Conservation (phyloP, 2,329 filamentous ascomycete genomes). For the Aschersonia sp. region DNA sequence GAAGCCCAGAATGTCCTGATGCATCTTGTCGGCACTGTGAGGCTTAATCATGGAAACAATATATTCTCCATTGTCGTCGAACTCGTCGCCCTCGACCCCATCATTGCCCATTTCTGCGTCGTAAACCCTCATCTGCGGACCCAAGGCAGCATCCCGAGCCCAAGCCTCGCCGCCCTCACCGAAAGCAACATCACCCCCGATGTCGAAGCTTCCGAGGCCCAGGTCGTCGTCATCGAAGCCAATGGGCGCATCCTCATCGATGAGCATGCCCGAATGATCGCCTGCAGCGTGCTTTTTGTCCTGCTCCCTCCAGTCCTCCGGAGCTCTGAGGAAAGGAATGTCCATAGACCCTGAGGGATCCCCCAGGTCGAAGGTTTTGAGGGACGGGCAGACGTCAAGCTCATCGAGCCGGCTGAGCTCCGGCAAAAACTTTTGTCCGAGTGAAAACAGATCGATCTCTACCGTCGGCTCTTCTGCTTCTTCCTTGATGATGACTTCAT, state of each 20-base stretch:
- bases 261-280: slow-evolving; percentile 66
- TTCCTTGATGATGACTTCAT: slow-evolving; percentile 20
- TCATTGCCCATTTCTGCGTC: slow-evolving; percentile 49
- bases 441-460: slow-evolving; percentile 63
- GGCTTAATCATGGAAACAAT: slow-evolving; percentile 63
- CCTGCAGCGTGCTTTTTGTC: slow-evolving; percentile 46
- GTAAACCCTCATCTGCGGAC: slow-evolving; percentile 74
- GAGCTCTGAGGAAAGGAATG: slow-evolving; percentile 80
- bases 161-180: slow-evolving; percentile 93
- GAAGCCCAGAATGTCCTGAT: slow-evolving; percentile 94
- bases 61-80: slow-evolving; percentile 52
- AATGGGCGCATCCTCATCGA: slow-evolving; percentile 73
- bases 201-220: slow-evolving; percentile 56
- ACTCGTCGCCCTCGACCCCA: slow-evolving; percentile 19
- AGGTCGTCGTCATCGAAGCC: slow-evolving; percentile 59
- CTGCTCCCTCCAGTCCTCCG: slow-evolving; percentile 70
- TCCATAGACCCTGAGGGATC: slow-evolving; percentile 74
- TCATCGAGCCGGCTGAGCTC: slow-evolving; percentile 63
- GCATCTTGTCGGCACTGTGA: slow-evolving; percentile 49
- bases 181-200: slow-evolving; percentile 65
- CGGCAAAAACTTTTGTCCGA: slow-evolving; percentile 76
- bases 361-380: slow-evolving; percentile 87
- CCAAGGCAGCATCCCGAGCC: slow-evolving; percentile 78
- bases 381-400: slow-evolving; percentile 85
- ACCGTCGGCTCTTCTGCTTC: slow-evolving; percentile 37